Evolutionary conservation across 352 stramenopile genomes (phyloP).

Genomic region (Phytophthora colocasiae): DNA sequence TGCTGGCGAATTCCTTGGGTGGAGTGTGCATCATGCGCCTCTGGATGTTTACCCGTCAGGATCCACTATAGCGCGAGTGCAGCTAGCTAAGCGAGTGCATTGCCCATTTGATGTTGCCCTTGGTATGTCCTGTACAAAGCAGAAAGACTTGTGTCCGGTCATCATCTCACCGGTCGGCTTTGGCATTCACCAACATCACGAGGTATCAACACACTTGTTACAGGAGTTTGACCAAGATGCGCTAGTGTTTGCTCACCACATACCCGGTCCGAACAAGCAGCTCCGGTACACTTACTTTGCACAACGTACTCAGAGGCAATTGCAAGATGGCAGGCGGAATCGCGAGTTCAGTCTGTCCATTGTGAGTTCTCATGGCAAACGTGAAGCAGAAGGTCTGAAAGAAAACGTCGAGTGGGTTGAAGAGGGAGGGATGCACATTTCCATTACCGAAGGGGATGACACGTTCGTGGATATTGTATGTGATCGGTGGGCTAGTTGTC

Average conservation of each 20-base stretch:
- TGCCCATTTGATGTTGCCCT: neutral
- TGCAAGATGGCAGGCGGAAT: constrained; percentile 6
- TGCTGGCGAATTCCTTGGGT: neutral
- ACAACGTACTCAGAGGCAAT: constrained; percentile 1
- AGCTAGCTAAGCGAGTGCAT: constrained; percentile 4
- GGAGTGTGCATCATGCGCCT: neutral
- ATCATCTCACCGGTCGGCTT: constrained; percentile 23
- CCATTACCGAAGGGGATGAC: constrained; percentile 27
- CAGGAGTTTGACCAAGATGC: constrained; percentile 15
- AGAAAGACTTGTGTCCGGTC: constrained; percentile 19
- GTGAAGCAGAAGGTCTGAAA: constrained; percentile 1
- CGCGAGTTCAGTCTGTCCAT: constrained; percentile 23
- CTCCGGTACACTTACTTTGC: constrained; percentile 6
- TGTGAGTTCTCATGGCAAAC: constrained; percentile 7
- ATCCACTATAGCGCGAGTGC: neutral
- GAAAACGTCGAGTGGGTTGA: constrained; percentile 25
- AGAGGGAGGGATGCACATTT: constrained; percentile 32
- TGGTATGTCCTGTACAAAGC: constrained; percentile 4
- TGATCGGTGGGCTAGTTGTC: constrained; percentile 33
- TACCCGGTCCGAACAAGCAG: constrained; percentile 13
- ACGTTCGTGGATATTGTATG: constrained; percentile 30
- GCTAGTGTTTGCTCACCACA: constrained; percentile 26
- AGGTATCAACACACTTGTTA: constrained; percentile 25
- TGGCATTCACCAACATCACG: constrained; percentile 23
- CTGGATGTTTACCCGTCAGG: neutral